Evolutionary conservation across 2,329 filamentous ascomycete genomes (phyloP).

Genomic region (Fusarium nelsonii): DNA sequence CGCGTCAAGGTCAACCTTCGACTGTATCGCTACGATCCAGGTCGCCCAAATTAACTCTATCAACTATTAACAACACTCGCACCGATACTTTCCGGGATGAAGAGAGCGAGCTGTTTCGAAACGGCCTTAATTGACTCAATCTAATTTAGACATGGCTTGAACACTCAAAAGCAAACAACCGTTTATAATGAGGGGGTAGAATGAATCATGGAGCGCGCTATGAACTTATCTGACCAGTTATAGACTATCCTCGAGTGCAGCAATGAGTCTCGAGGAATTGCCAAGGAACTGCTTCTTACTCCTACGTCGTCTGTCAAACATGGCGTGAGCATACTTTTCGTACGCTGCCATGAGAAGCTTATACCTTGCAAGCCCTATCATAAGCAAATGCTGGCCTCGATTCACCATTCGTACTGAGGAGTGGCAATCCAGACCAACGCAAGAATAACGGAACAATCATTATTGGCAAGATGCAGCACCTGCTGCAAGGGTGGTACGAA

Average conservation of each 20-base stretch:
- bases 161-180: conserved; percentile 22
- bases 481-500: background rate
- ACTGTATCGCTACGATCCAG: background rate
- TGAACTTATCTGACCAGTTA: conserved; percentile 28
- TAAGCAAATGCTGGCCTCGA: background rate
- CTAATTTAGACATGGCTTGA: conserved; percentile 7
- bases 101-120: background rate
- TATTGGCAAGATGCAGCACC: background rate
- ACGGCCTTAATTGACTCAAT: background rate
- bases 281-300: background rate
- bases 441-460: background rate
- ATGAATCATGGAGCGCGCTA: background rate
- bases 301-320: background rate
- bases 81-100: conserved; percentile 11
- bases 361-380: background rate
- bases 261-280: background rate
- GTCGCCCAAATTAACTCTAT: conserved; percentile 14
- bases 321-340: background rate
- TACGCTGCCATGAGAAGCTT: background rate
- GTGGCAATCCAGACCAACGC: background rate
- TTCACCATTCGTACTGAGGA: background rate
- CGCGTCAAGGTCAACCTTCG: background rate
- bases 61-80: background rate
- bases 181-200: conserved; percentile 1
- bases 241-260: background rate